Base-by-base conservation (phyloP, 208 protist species). In the Leishmania martiniquensis region DNA sequence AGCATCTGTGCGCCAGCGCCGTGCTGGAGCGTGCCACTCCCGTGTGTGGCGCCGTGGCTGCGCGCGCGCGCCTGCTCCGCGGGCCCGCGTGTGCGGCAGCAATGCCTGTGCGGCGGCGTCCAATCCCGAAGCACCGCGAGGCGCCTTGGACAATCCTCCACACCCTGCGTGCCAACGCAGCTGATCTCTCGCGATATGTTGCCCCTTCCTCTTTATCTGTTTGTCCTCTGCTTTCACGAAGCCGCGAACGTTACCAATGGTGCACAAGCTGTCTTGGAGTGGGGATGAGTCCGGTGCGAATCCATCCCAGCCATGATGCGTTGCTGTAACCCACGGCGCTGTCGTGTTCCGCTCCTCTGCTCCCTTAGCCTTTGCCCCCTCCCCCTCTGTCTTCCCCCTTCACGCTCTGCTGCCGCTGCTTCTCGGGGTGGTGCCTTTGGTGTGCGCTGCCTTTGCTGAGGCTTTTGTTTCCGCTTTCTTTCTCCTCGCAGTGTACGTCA, bases 41-140 rank as follows among this genome's bases (percentile, higher is more conserved):
- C 54, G 68, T 54, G 76, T 54, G 76, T 75, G 76, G 55, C 76
- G 76, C 68, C 76, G 69, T 80, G 76, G 76, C 69, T 54, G 69
- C 76, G 44, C 76, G 63, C 67, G 76, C 47, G 69, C 45, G 77
- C 60, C 57, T 76, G 49, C 67, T 55, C 67, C 32, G 70, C 25
- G 12, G 59, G 60, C 69, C 77, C 45, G 70, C 69, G 73, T 72
- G 77, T 54, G 77, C 77, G 49, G 77, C 77, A 76, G 77, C 77
- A 81, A 81, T 81, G 77, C 77, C 77, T 81, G 77, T 72, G 68
- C 47, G 32, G 77, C 77, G 60, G 77, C 71, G 77, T 54, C 47
- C 15, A 42, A 72, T 47, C 44, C 77, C 69, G 77, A 75, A 81
- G 77, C 77, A 81, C 77, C 77, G 77, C 77, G 77, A 81, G 77